Base-by-base conservation (phyloP, 2,329 filamentous ascomycete species). In the Epichloe hybrida region DNA sequence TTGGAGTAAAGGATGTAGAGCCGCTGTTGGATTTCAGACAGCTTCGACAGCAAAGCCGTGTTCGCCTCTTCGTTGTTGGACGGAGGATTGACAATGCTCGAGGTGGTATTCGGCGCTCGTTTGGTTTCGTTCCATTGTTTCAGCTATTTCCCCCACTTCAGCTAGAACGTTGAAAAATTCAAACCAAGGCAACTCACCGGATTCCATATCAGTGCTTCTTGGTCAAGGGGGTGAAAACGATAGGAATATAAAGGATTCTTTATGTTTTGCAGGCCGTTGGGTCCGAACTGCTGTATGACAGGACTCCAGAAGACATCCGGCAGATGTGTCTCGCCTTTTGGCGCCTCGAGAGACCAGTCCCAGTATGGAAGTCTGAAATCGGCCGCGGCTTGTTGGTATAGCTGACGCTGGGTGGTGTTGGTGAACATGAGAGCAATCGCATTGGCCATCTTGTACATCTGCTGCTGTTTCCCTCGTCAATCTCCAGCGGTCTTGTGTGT, bases 1-100 rank as follows among this genome's bases (percentile, higher is more conserved):
- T 76, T 79, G 8, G 81, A 79, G 54, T 86, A 78, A 1, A 88
- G 70, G 48, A 79, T 81, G 58, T 81, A 84, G 2, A 89, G 70
- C 12, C 86, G 75, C 55, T 80, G 72, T 59, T 81, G 76, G 38
- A 82, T 72, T 13, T 73, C 73, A 2, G 69, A 64, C 5, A 79
- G 70, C 54, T 75, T 77, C 27, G 69, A 54, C 5, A 66, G 53
- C 21, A 69, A 57, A 0, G 74, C 70, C 12, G 69, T 59, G 12
- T 73, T 76, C 34, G 84, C 73, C 20, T 73, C 65, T 4, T 75
- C 68, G 55, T 86, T 80, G 58, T 81, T 75, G 15, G 82, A 85
- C 9, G 64, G 59, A 2, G 66, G 66, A 6, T 59, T 54, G 0
- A 49, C 51, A 6, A 59, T 42, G 43, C 61, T 67, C 36, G 62